Evolutionary conservation across 768 basidiomycete genomes (phyloP).

Genomic region (Hemileccinum rubropunctum): DNA sequence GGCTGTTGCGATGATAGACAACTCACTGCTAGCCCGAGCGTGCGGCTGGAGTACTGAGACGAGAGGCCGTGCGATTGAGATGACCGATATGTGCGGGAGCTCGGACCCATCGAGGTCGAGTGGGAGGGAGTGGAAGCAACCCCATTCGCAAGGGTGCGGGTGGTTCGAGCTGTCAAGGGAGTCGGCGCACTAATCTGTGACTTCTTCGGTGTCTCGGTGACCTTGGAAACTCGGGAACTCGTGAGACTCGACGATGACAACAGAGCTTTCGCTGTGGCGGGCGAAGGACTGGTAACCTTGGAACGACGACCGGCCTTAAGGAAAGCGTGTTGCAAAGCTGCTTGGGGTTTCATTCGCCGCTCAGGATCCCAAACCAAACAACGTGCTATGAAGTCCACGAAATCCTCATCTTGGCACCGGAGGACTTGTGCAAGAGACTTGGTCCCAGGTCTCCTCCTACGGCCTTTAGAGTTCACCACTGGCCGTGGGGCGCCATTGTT

Average conservation of each 20-base stretch:
- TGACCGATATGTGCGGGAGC: slow-evolving; percentile 63
- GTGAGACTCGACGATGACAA: slow-evolving; percentile 57
- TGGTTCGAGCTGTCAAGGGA: slow-evolving; percentile 75
- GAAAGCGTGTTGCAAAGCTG: slow-evolving; percentile 90
- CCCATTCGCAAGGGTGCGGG: slow-evolving; percentile 51
- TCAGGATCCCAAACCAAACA: slow-evolving; percentile 99
- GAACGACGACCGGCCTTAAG: slow-evolving; percentile 62
- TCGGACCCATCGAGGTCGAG: slow-evolving; percentile 53
- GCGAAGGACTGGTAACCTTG: slow-evolving; percentile 43
- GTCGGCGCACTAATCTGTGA: slow-evolving; percentile 88
- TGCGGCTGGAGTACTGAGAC: slow-evolving; percentile 73
- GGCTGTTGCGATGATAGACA: slow-evolving; percentile 33
- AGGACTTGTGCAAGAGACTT: slow-evolving; percentile 89
- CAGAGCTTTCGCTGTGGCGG: slow-evolving; percentile 51
- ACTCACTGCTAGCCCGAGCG: slow-evolving; percentile 70
- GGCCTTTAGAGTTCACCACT: slow-evolving; percentile 95
- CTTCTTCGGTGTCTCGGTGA: slow-evolving; percentile 81
- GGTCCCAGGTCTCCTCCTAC: slow-evolving; percentile 85
- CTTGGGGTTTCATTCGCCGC: slow-evolving; percentile 88
- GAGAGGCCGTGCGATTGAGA: slow-evolving; percentile 69
- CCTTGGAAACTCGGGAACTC: slow-evolving; percentile 47
- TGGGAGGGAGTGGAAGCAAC: slow-evolving; percentile 60
- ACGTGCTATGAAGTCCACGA: slow-evolving; percentile 95
- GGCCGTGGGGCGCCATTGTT: slow-evolving; percentile 90
- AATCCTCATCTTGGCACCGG: slow-evolving; percentile 90